Base-by-base conservation (phyloP, 108 stramenopile genomes). In the Nitzschia inconspicua region DNA sequence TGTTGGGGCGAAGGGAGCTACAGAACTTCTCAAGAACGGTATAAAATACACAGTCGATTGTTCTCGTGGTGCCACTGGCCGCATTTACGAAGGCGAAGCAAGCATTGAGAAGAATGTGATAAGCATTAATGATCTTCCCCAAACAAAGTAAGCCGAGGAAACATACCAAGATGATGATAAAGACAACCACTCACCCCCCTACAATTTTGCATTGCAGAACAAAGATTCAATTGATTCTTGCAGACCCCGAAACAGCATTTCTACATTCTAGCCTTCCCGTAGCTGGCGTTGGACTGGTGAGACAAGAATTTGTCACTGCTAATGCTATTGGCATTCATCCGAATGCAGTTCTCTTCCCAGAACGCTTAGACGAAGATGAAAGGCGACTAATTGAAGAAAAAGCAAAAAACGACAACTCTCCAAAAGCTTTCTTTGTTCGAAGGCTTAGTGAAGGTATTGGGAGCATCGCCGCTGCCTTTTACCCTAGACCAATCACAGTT, bases 191-290 rank as follows among this genome's bases (percentile, higher is more conserved):
- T n/a, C n/a, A n/a, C n/a, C n/a, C n/a, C n/a, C n/a, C n/a, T n/a
- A n/a, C n/a, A n/a, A n/a, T n/a, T n/a, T n/a, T n/a, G n/a, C n/a
- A n/a, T n/a, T n/a, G n/a, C n/a, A n/a, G n/a, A n/a, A 77, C 76
- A 2, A 68, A 68, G 44, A 72, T 77, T 41, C 66, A 72, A 26
- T 68, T 77, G 9, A 77, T 66, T 56, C 44, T 77, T 13, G 76
- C 53, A n/a, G 76, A 77, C 50, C 76, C 76, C 11, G 68, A 69
- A 41, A 43, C 68, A 16, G 76, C 70, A 34, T 43, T 77, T 2
- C 44, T 57, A 0, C 28, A 52, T 24, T 73, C 64, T 14, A 48
- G 65, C 11, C 72, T 77, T n/a, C n/a, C n/a, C n/a, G n/a, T n/a
- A n/a, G n/a, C n/a, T n/a, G n/a, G n/a, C n/a, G n/a, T n/a, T 22